A percentile compares a stretch with the other conserved stretches of the same genome.
Evolutionary conservation across 2,329 filamentous ascomycete species (phyloP).

Genomic region (Claviceps digitariae): DNA sequence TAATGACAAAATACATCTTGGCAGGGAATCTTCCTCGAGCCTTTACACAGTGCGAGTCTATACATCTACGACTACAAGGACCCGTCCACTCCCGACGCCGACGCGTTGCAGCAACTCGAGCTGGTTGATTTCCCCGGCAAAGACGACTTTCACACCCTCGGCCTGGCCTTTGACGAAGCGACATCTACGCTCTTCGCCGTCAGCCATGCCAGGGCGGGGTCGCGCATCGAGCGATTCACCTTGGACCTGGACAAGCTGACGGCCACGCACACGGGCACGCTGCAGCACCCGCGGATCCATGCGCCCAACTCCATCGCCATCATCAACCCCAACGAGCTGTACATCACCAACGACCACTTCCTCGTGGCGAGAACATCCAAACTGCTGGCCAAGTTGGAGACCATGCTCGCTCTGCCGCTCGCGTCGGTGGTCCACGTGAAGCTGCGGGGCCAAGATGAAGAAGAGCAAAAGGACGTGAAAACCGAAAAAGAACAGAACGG

Average conservation of each 20-base stretch:
- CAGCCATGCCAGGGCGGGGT: slow-evolving; percentile 22
- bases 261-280: slow-evolving; percentile 22
- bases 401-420: slow-evolving; percentile 17
- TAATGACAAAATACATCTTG: background rate
- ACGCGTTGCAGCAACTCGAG: slow-evolving; percentile 12
- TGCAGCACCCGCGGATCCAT: slow-evolving; percentile 24
- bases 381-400: slow-evolving; percentile 20
- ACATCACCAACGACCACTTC: slow-evolving; percentile 28
- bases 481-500: background rate
- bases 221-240: slow-evolving; percentile 26
- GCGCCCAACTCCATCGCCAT: slow-evolving; percentile 26
- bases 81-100: slow-evolving; percentile 1
- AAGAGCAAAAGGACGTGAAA: too few species aligned
- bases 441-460: slow-evolving; percentile 1
- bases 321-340: slow-evolving; percentile 22
- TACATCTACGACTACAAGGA: slow-evolving; percentile 25
- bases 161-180: slow-evolving; percentile 23
- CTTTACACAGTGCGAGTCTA: slow-evolving; percentile 15
- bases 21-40: slow-evolving; percentile 13
- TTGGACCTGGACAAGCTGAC: slow-evolving; percentile 19
- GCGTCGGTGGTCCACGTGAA: slow-evolving; percentile 24
- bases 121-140: slow-evolving; percentile 12
- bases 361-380: slow-evolving; percentile 15
- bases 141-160: slow-evolving; percentile 26
- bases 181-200: slow-evolving; percentile 22